These are phyloP conservation scores for Lumnitzera littorea DNA, from an alignment of 345 rosid species.

Conservation along the genomic window DNA sequence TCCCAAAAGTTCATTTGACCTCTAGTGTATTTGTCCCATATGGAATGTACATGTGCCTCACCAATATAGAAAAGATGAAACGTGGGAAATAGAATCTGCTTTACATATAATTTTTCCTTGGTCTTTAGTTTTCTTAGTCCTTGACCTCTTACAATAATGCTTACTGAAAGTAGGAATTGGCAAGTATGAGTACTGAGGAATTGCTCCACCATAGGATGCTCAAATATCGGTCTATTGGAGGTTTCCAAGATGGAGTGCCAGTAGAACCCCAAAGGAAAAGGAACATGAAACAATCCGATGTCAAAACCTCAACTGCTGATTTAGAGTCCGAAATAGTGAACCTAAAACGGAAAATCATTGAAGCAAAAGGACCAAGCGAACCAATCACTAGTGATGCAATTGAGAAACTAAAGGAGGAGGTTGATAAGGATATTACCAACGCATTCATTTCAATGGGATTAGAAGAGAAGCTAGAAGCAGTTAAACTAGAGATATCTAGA, in stretches of 20 bases:
- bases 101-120: too few species aligned
- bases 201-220: constrained; percentile 65
- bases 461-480: constrained; percentile 23
- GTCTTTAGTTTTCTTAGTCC: too few species aligned
- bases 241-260: constrained; percentile 54
- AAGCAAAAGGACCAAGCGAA: constrained; percentile 31
- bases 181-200: constrained; percentile 50
- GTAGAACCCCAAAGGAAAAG: constrained; percentile 52
- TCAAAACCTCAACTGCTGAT: constrained; percentile 32
- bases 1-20: too few species aligned
- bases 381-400: constrained; percentile 6
- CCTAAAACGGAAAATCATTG: constrained; percentile 53
- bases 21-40: too few species aligned
- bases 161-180: constrained; percentile 54
- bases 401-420: constrained; percentile 22
- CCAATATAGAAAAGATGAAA: too few species aligned
- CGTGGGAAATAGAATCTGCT: too few species aligned
- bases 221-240: constrained; percentile 81
- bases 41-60: too few species aligned
- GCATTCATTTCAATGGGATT: constrained; percentile 30
- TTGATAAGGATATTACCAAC: constrained; percentile 20
- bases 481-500: constrained; percentile 23
- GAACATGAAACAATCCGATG: constrained; percentile 52
- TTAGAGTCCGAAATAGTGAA: constrained; percentile 63
- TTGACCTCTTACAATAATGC: not conserved